These are phyloP conservation scores for Phytophthora vignae DNA, from an alignment of 352 stramenopile genomes.

Conservation along the genomic window DNA sequence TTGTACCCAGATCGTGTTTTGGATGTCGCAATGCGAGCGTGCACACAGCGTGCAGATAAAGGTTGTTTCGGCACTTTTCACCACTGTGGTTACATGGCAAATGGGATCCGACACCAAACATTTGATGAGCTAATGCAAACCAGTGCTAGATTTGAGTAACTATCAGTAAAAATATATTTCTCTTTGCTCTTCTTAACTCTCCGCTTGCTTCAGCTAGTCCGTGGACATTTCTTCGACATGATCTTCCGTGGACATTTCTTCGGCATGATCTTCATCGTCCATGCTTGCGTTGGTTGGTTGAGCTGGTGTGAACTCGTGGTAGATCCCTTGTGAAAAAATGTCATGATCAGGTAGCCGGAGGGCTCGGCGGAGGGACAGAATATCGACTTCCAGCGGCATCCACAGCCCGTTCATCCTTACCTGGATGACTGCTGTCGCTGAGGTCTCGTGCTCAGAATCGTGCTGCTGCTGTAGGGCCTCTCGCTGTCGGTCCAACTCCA, in stretches of 20 bases:
- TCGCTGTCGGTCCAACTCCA: slow-evolving; percentile 8
- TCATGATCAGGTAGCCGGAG: slow-evolving; percentile 11
- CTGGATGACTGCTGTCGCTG: not conserved
- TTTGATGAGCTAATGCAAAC: not conserved
- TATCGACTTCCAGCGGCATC: slow-evolving; percentile 13
- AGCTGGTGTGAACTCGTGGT: slow-evolving; percentile 4
- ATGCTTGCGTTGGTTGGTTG: slow-evolving; percentile 1
- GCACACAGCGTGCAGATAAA: slow-evolving; percentile 8
- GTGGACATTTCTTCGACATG: not conserved
- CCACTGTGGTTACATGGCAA: slow-evolving; percentile 15
- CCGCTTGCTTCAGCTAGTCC: not conserved
- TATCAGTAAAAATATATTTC: not conserved
- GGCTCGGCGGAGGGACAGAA: slow-evolving; percentile 1
- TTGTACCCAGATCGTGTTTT: slow-evolving; percentile 7
- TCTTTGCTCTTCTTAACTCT: not conserved
- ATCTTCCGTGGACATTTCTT: not conserved
- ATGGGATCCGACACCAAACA: slow-evolving; percentile 1
- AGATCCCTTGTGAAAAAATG: slow-evolving; percentile 11
- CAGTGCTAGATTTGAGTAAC: not conserved
- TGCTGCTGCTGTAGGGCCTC: not conserved
- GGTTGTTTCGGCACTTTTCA: slow-evolving; percentile 14
- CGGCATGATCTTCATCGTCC: not conserved
- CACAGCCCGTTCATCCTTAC: slow-evolving; percentile 7
- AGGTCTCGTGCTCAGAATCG: not conserved
- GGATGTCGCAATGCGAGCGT: slow-evolving; percentile 12